phyloP scores from a whole-genome alignment of 2,329 filamentous ascomycete genomes.

The Ascochyta lentis region DNA sequence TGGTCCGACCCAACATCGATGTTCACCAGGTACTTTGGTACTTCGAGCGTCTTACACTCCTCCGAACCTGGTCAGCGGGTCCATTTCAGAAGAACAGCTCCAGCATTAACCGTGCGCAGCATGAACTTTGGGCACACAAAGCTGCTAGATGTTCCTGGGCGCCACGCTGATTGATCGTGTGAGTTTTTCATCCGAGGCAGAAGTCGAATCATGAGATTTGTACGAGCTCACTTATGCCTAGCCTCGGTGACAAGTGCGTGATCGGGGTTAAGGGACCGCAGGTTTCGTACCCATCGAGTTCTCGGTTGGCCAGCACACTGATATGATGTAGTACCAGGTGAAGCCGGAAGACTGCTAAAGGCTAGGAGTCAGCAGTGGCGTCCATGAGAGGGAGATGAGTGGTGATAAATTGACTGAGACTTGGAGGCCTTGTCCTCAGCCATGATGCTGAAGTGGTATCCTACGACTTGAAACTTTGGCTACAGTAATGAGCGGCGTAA shows the following conservation, averaged over 20 bases:
- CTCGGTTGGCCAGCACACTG: background rate
- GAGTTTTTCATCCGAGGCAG: background rate
- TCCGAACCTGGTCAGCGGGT: slow-evolving; percentile 30
- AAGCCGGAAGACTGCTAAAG: background rate
- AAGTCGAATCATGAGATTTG: slow-evolving; percentile 9
- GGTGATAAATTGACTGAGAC: background rate
- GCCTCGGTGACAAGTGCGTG: slow-evolving; percentile 24
- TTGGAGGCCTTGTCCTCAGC: slow-evolving; percentile 11
- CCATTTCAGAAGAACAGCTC: background rate
- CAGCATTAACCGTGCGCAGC: slow-evolving; percentile 4
- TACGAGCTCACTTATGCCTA: slow-evolving; percentile 19
- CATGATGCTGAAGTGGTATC: slow-evolving; percentile 1
- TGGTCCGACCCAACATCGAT: slow-evolving; percentile 3
- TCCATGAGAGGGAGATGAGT: background rate
- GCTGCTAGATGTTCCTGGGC: slow-evolving; percentile 1
- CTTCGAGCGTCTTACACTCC: slow-evolving; percentile 18
- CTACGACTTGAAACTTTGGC: background rate
- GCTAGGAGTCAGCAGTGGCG: slow-evolving; percentile 8
- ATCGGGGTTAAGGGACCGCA: background rate
- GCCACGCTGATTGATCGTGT: slow-evolving; percentile 6
- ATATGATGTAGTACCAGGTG: slow-evolving; percentile 3
- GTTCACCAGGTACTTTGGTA: slow-evolving; percentile 24
- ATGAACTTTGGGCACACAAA: background rate
- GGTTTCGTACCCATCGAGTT: background rate
- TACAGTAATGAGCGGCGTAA: background rate